A percentile compares a stretch with the other conserved stretches of the same genome.
phyloP scores from a whole-genome alignment of 257 asterid genomes.

The Petunia axillaris region DNA sequence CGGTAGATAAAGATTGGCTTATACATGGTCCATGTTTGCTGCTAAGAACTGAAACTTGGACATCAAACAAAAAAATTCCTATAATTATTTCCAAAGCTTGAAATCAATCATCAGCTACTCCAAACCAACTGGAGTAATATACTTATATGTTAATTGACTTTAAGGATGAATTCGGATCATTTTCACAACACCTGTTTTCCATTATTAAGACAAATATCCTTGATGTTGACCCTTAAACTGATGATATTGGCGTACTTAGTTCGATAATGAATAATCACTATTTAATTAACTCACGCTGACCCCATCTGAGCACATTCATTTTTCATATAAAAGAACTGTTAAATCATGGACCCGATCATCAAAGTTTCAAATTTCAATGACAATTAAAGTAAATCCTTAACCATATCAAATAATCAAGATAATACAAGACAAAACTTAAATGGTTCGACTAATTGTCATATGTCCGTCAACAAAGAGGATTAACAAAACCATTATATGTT shows the following conservation, averaged over 20 bases:
- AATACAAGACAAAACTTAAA: no score
- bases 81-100: neutral
- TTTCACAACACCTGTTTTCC: neutral
- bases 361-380: no score
- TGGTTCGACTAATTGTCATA: no score
- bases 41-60: neutral
- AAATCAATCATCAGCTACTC: neutral
- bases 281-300: neutral
- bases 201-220: neutral
- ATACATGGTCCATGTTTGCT: neutral
- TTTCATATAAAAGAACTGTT: no score
- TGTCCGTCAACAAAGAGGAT: no score
- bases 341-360: no score
- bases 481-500: no score
- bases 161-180: neutral
- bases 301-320: neutral
- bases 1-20: no score
- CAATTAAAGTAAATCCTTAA: no score
- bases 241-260: neutral
- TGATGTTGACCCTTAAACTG: neutral
- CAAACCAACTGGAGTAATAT: neutral
- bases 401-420: no score
- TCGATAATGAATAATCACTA: neutral
- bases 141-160: no score
- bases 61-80: no score